These are phyloP conservation scores for Exophiala sp. DNA, from an alignment of 2,329 filamentous ascomycete species.

Conservation along the genomic window DNA sequence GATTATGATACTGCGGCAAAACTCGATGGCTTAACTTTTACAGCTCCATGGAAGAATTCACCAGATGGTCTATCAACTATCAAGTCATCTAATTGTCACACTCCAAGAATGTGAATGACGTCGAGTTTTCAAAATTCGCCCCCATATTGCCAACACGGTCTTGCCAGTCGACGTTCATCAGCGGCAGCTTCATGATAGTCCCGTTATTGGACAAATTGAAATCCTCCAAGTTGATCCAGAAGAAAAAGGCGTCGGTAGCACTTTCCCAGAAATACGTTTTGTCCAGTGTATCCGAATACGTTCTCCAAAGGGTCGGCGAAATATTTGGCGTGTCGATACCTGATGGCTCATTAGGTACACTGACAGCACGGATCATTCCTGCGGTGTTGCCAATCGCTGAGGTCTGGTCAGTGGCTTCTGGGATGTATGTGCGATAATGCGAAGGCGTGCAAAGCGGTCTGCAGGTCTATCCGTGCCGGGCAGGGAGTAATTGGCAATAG, in stretches of 20 bases:
- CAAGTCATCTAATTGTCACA: too few relatives aligned
- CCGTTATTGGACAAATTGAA: not conserved
- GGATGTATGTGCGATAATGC: not conserved
- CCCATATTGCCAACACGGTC: constrained; percentile 1
- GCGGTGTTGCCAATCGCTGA: constrained; percentile 1
- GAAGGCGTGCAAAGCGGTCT: constrained; percentile 7
- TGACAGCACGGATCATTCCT: constrained; percentile 5
- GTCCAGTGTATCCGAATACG: constrained; percentile 1
- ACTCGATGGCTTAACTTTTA: constrained; percentile 30
- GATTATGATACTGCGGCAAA: constrained; percentile 38
- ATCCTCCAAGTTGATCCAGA: constrained; percentile 1
- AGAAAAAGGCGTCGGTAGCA: not conserved
- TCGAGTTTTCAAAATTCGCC: not conserved
- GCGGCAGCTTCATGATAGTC: not conserved
- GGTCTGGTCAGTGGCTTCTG: not conserved
- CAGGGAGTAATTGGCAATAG: not conserved
- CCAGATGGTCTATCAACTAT: too few relatives aligned
- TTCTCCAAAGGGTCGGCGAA: constrained; percentile 2
- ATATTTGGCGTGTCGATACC: not conserved
- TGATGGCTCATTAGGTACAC: not conserved
- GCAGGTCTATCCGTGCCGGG: not conserved
- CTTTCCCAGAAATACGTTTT: constrained; percentile 5
- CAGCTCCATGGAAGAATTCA: not conserved
- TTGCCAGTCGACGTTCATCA: not conserved
- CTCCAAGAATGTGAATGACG: constrained; percentile 1